Conservation (phyloP, 768 basidiomycete genomes). For the Termitomyces sp. region DNA sequence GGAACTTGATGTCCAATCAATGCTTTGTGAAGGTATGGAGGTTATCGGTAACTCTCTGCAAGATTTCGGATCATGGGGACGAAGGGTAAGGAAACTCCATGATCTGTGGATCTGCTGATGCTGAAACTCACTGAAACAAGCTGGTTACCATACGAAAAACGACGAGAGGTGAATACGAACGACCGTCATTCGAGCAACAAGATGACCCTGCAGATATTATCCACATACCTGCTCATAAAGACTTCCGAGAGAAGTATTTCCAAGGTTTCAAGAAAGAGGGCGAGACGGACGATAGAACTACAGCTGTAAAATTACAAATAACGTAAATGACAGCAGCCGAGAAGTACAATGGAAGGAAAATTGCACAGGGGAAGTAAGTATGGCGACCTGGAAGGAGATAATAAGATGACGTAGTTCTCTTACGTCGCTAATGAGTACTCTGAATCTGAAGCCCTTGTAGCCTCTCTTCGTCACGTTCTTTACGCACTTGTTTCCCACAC, state of each 20-base stretch:
- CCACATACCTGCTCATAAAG: constrained; percentile 80
- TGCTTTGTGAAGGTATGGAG: constrained; percentile 86
- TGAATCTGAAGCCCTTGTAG: constrained; percentile 6
- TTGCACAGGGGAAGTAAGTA: constrained; percentile 2
- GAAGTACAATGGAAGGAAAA: background rate
- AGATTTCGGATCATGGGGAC: constrained; percentile 93
- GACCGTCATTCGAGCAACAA: constrained; percentile 50
- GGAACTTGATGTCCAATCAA: constrained; percentile 75
- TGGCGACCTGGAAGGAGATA: background rate
- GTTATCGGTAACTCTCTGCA: constrained; percentile 87
- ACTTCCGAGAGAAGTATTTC: constrained; percentile 88
- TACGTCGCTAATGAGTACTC: background rate
- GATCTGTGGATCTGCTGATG: background rate
- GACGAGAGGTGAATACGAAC: constrained; percentile 38
- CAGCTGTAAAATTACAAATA: background rate
- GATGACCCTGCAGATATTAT: constrained; percentile 15
- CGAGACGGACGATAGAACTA: background rate
- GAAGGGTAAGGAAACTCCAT: constrained; percentile 57
- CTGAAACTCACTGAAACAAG: constrained; percentile 34
- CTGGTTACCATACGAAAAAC: constrained; percentile 88
- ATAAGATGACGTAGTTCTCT: background rate
- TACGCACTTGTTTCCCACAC: constrained; percentile 59
- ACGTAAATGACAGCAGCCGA: background rate
- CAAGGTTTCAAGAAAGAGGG: constrained; percentile 63
- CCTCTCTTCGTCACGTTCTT: constrained; percentile 60